A percentile compares a stretch with the other conserved stretches of the same genome.
Evolutionary conservation across 2,329 filamentous ascomycete genomes (phyloP).

Genomic region (Neoscytalidium dimidiatum): DNA sequence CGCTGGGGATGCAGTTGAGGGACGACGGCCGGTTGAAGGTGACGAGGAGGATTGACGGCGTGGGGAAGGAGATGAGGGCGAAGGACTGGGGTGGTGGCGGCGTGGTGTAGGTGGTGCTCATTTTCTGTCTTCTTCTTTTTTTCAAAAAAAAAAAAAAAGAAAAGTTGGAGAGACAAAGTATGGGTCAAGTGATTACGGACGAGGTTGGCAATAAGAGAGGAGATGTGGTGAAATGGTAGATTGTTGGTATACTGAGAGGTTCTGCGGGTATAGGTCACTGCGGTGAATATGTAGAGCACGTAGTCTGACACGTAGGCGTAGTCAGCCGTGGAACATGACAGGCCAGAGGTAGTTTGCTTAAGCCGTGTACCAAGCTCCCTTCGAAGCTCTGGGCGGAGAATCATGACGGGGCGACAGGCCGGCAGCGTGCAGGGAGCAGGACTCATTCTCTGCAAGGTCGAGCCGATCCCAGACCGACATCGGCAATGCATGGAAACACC

Average conservation of each 20-base stretch:
- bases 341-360: background rate
- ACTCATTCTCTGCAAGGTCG: background rate
- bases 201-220: too few relatives aligned
- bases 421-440: background rate
- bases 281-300: background rate
- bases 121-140: too few relatives aligned
- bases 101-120: constrained; percentile 24
- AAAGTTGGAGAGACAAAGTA: too few relatives aligned
- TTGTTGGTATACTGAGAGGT: too few relatives aligned
- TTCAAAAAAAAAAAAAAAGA: too few relatives aligned
- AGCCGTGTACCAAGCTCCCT: constrained; percentile 1
- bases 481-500: background rate
- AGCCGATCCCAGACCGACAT: background rate
- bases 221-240: too few relatives aligned
- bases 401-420: background rate
- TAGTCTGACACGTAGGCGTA: background rate
- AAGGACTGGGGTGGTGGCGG: constrained; percentile 37
- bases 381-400: background rate
- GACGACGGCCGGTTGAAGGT: constrained; percentile 21
- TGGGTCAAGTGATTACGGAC: too few relatives aligned
- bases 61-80: constrained; percentile 22
- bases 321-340: background rate
- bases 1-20: constrained; percentile 23
- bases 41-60: constrained; percentile 18
- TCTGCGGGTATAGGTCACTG: too few relatives aligned